Evolutionary conservation across 257 asterid genomes (phyloP).

Genomic region (Gynochthodes officinalis): DNA sequence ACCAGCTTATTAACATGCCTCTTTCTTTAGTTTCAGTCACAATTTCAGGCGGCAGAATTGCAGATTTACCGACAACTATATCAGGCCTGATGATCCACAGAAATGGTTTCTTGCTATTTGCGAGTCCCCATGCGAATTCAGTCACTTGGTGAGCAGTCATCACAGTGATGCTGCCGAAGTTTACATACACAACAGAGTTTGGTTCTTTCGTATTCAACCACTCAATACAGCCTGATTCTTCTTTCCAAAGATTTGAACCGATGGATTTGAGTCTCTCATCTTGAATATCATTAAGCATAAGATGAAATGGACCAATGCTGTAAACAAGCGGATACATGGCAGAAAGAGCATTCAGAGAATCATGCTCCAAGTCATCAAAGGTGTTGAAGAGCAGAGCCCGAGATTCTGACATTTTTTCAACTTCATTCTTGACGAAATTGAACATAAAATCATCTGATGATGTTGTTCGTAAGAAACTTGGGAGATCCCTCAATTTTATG

Average conservation of each 20-base stretch:
- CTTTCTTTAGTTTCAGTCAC: constrained; percentile 35
- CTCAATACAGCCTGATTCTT: constrained; percentile 26
- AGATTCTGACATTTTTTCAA: constrained; percentile 20
- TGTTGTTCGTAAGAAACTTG: constrained; percentile 50
- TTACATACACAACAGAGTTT: constrained; percentile 45
- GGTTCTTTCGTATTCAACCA: constrained; percentile 41
- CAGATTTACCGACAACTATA: constrained; percentile 33
- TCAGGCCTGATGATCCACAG: constrained; percentile 58
- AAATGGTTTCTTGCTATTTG: constrained; percentile 37
- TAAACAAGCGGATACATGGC: constrained; percentile 24
- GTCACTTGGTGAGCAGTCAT: constrained; percentile 37
- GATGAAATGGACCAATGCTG: constrained; percentile 41
- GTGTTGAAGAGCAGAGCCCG: constrained; percentile 44
- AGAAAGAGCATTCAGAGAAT: constrained; percentile 25
- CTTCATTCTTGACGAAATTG: constrained; percentile 30
- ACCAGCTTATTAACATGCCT: constrained; percentile 44
- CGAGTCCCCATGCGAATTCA: constrained; percentile 56
- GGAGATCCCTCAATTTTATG: constrained; percentile 37
- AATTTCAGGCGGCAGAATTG: constrained; percentile 41
- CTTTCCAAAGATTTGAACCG: constrained; percentile 43
- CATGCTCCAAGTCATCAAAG: constrained; percentile 40
- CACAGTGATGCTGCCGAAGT: constrained; percentile 49
- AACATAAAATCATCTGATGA: constrained; percentile 35
- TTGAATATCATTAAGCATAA: constrained; percentile 28
- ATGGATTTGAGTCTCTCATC: constrained; percentile 17